Base-by-base conservation (phyloP, 2,329 filamentous ascomycete genomes). In the Trichoderma pleuroti region DNA sequence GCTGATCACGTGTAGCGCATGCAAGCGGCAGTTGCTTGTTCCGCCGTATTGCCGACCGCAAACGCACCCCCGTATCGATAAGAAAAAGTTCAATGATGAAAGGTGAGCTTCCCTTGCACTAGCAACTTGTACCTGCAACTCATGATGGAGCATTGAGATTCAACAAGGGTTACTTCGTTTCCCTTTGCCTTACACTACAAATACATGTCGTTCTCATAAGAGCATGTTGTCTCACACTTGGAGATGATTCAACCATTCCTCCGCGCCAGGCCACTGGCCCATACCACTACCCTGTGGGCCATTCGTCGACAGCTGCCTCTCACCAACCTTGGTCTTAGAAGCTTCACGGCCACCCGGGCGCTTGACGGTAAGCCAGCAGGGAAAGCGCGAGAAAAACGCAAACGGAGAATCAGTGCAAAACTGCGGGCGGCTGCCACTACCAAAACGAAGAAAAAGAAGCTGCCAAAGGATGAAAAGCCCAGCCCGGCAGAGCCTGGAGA, bases 241-340 rank as follows among this genome's bases (percentile, higher is more conserved):
- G 69, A 75, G 67, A 80, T 80, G 79, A 76, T 80, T 75, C 78
- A 78, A 5, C 59, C 63, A 61, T 59, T 63, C 54, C 62, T 70
- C 10, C 71, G 54, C 24, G 59, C 62, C 24, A 67, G 62, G n/a
- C 60, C 67, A 34, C 42, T 67, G 71, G 71, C 56, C 36, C 54
- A 28, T 18, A 34, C 36, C 4, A 30, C 21, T 36, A 11, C 69
- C 52, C 39, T 68, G 18, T 49, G 69, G 39, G 18, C 46, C 28
- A 24, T 52, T 32, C 24, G 39, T 11, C 30, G 59, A 30, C 54
- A 36, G 18, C 49, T 57, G 24, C 32, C 60, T 64, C 49, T 59
- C n/a, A 21, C 9, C 5, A 65, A 14, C 18, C 8, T 12, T 4
- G 30, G 24, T 14, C 14, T 54, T 4, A 64, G 61, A 60, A 26